Conservation (phyloP, 371 early-diverging fungal species). For the Quaeritorhiza haematococci region DNA sequence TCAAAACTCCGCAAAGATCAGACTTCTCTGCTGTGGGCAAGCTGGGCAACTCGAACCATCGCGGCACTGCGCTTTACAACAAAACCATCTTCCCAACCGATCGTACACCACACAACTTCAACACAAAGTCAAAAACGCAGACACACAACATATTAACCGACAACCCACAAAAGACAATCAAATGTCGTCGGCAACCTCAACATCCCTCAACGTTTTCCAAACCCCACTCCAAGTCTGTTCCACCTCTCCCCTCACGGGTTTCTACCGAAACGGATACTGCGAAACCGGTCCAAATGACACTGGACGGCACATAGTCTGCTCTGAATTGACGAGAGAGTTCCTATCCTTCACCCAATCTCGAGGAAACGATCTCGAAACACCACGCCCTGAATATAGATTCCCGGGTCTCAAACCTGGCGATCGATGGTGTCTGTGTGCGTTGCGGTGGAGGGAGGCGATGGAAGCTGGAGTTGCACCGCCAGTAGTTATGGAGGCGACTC, state of each 20-base stretch:
- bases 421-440: constrained; percentile 14
- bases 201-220: constrained; percentile 9
- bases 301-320: constrained; percentile 7
- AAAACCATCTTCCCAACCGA: constrained; percentile 1
- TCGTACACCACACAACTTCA: not conserved
- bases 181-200: no score
- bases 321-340: constrained; percentile 1
- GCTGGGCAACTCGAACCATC: no score
- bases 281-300: constrained; percentile 2
- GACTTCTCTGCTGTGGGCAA: no score
- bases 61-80: no score
- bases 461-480: no score
- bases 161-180: not conserved
- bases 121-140: not conserved
- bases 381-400: constrained; percentile 6
- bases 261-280: constrained; percentile 9
- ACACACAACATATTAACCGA: not conserved
- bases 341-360: not conserved
- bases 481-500: no score
- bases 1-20: no score
- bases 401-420: constrained; percentile 12
- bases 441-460: constrained; percentile 12
- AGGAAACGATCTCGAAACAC: constrained; percentile 11
- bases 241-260: constrained; percentile 6
- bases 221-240: constrained; percentile 1